Base-by-base conservation (phyloP, 2,329 filamentous ascomycete genomes). In the Didymella arachidicola region DNA sequence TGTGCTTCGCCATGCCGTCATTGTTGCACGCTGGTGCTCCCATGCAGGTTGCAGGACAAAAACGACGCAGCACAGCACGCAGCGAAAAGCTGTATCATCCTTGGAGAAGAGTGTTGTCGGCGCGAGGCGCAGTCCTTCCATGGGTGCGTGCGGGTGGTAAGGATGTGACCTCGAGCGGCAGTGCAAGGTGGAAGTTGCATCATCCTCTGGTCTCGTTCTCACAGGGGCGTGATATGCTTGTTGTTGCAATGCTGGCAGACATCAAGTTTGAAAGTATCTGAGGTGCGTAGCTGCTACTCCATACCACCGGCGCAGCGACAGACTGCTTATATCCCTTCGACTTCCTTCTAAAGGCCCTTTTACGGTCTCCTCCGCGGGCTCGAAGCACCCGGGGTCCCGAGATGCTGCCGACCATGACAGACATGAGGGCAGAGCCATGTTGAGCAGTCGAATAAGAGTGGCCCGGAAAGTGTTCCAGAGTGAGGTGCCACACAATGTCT, bases 291-390 rank as follows among this genome's bases (percentile, higher is more conserved):
- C 36, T 18, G 39, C 32, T 41, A 19, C 27, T 50, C 56, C 32
- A 29, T 34, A 27, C 52, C 50, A 41, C 12, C 41, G 26, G 50
- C 19, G 52, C 60, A 60, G 67, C 63, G 63, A 64, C 65, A 50
- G 19, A 57, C 59, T 57, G 64, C 62, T 71, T 74, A 74, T 72
- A 73, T 71, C 59, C 57, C 61, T 60, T 53, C 55, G 46, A 54
- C 45, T 12, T 53, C 50, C 50, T 47, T 25, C 36, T 65, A 71
- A 75, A 74, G 74, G 72, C 68, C 72, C 72, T 72, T 75, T 67
- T 74, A 58, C 72, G 69, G 71, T 64, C 65, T 63, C 65, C 59
- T 59, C 63, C 51, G 51, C 55, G 56, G 62, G 44, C 58, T 61
- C 57, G 49, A 52, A 56, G 55, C 43, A 47, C 52, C 53, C 61